Conservation (phyloP, 148 eudicot species). For the Vaccinium corymbosum region DNA sequence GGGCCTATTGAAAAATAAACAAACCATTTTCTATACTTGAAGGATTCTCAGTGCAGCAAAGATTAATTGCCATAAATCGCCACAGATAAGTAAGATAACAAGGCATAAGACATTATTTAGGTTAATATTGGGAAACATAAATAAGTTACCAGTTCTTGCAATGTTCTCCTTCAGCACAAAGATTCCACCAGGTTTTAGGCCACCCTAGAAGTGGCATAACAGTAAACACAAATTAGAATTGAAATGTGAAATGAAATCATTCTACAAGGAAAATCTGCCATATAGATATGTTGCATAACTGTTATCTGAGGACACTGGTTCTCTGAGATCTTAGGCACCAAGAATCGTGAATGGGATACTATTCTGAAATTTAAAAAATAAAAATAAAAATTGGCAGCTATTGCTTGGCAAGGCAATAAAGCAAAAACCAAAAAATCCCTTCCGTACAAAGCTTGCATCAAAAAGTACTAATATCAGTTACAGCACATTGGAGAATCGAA, state of each 20-base stretch:
- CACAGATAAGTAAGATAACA: neutral
- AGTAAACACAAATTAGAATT: constrained; percentile 11
- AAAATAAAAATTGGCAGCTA: neutral
- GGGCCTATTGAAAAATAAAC: neutral
- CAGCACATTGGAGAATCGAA: neutral
- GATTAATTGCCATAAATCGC: neutral
- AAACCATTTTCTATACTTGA: neutral
- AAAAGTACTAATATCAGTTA: neutral
- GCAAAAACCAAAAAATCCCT: neutral
- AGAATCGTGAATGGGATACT: neutral
- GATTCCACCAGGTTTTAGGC: constrained; percentile 89
- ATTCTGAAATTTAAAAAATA: neutral
- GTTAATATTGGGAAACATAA: neutral
- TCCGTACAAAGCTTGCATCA: neutral
- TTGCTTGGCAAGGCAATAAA: neutral
- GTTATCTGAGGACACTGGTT: neutral
- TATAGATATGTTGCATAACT: neutral
- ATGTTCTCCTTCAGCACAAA: constrained; percentile 88
- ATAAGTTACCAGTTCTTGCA: constrained; percentile 59
- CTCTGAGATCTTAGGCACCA: neutral
- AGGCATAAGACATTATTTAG: neutral
- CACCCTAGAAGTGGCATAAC: constrained; percentile 39
- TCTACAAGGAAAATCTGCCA: neutral
- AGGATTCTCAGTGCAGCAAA: neutral
- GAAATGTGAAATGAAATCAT: neutral